Percentiles rank a stretch among this genome's conserved stretches.
phyloP scores from a whole-genome alignment of 2,329 filamentous ascomycete genomes.

The Neofusicoccum kwambonambiense region DNA sequence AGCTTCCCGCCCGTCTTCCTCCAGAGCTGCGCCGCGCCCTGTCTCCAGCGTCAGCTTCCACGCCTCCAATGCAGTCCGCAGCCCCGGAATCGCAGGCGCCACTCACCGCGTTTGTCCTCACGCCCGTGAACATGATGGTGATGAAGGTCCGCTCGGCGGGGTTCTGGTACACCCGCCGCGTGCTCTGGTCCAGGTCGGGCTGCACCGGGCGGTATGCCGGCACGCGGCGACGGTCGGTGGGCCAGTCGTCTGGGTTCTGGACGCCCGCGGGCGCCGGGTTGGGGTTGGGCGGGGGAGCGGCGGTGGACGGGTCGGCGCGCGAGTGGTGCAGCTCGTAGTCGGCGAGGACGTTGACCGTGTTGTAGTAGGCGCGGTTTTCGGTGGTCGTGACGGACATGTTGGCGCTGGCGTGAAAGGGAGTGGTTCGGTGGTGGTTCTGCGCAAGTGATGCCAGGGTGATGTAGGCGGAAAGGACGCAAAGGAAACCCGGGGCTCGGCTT shows the following conservation, averaged over 20 bases:
- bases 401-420: neutral
- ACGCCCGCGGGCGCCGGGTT: constrained; percentile 27
- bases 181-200: constrained; percentile 40
- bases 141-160: constrained; percentile 49
- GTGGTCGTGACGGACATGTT: constrained; percentile 49
- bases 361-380: constrained; percentile 38
- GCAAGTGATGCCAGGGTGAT: no score
- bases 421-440: neutral
- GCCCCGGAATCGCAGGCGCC: no score
- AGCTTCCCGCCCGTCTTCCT: constrained; percentile 41
- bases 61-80: no score
- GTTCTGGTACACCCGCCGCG: constrained; percentile 47
- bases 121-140: constrained; percentile 51
- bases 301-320: constrained; percentile 25
- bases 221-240: constrained; percentile 47
- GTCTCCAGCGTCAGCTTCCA: neutral
- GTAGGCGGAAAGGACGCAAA: neutral
- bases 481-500: neutral
- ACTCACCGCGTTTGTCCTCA: constrained; percentile 46
- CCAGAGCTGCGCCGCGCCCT: constrained; percentile 15
- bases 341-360: constrained; percentile 38
- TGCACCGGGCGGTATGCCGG: constrained; percentile 50
- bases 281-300: constrained; percentile 30
- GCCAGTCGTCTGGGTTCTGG: constrained; percentile 45
- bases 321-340: constrained; percentile 51